Evolutionary conservation across 2,329 filamentous ascomycete species (phyloP).

Genomic region (Paracorniculantispora psalliotae): DNA sequence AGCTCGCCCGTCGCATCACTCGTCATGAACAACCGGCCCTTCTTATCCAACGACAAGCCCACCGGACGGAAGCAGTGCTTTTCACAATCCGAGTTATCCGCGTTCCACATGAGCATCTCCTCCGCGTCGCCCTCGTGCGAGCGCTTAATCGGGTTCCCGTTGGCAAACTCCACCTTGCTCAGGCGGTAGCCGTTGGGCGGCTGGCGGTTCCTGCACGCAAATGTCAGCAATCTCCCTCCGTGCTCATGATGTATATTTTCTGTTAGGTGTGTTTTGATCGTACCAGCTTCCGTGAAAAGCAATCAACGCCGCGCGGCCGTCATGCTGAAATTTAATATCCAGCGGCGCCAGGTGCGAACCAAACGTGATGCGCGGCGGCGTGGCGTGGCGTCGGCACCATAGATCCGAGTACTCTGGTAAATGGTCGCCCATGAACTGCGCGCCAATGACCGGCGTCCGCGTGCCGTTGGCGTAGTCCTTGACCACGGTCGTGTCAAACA

Average conservation of each 20-base stretch:
- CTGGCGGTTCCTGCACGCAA: conserved; percentile 24
- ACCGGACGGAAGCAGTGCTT: conserved; percentile 48
- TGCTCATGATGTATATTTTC: too few species aligned
- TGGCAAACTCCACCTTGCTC: conserved; percentile 29
- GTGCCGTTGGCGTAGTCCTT: conserved; percentile 30
- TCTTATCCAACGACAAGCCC: conserved; percentile 35
- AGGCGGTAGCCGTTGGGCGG: conserved; percentile 35
- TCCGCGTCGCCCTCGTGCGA: conserved; percentile 36
- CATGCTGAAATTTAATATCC: conserved; percentile 56
- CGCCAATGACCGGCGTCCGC: conserved; percentile 15
- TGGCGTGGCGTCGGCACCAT: conserved; percentile 17
- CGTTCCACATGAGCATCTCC: conserved; percentile 45
- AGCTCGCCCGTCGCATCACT: conserved; percentile 52
- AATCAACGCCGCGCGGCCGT: conserved; percentile 52
- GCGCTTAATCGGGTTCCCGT: conserved; percentile 29
- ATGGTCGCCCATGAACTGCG: conserved; percentile 21
- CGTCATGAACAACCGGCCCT: conserved; percentile 47
- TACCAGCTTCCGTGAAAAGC: conserved; percentile 59
- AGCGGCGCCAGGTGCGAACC: conserved; percentile 57
- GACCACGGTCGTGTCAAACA: conserved; percentile 40
- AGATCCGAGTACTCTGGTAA: conserved; percentile 18
- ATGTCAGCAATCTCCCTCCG: too few species aligned
- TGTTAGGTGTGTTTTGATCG: too few species aligned
- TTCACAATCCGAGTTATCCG: conserved; percentile 37
- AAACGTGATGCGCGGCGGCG: conserved; percentile 23